Base-by-base conservation (phyloP, 1,284 basidiomycete species). In the Tilletia indica region DNA sequence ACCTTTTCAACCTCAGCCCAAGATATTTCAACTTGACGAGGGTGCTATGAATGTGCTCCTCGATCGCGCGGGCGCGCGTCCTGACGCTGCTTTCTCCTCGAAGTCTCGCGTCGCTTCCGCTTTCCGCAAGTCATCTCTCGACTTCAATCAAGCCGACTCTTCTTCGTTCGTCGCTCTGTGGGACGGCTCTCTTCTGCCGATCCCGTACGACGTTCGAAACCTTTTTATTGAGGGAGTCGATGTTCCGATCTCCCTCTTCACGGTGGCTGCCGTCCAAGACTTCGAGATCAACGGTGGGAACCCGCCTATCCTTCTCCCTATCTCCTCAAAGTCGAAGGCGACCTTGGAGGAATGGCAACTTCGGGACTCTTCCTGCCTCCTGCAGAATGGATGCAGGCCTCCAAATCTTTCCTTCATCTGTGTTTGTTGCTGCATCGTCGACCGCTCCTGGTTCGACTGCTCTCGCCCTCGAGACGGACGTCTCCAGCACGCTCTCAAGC, bases 331-430 rank as follows among this genome's bases (percentile, higher is more conserved):
- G n/a, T 12, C 14, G 14, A 49, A 49, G 14, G 48, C 48, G 14
- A 49, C n/a, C 48, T 14, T 49, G 14, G n/a, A 14, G 48, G 48
- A 49, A 12, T 49, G 48, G 48, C 14, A 49, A 1, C 12, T 14
- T 12, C 12, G 48, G 48, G 48, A 49, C 48, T n/a, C n/a, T 12
- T n/a, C n/a, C 48, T 49, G 14, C 48, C 48, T n/a, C 48, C 48
- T 12, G 48, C 48, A 12, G 48, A 49, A 49, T 49, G 48, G 48
- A 49, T 49, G 48, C 48, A 49, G 48, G 48, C 48, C n/a, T 49
- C 48, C 48, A 49, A 49, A 12, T n/a, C 12, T 14, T 12, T n/a
- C 48, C 14, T 49, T 49, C 48, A 14, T 12, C 48, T 12, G 12
- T 14, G 12, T 12, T n/a, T 49, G 48, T n/a, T 49, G 48, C 48